These are phyloP conservation scores for Silene latifolia DNA, from an alignment of 148 eudicot genomes.

Conservation along the genomic window DNA sequence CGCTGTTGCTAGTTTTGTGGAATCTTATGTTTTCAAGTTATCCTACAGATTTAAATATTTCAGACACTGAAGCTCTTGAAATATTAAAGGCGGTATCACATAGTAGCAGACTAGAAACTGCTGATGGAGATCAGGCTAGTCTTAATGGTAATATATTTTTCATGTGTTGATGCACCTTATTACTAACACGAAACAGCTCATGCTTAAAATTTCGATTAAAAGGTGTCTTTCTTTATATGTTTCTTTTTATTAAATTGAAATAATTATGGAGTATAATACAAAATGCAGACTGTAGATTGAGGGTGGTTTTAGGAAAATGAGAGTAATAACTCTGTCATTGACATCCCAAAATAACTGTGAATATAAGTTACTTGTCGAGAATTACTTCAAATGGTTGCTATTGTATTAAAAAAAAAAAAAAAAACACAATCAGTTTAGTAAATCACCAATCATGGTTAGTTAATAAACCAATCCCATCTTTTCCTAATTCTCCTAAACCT, in stretches of 20 bases:
- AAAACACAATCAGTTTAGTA: neutral
- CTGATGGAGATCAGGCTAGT: constrained; percentile 35
- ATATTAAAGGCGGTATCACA: constrained; percentile 66
- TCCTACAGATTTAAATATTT: constrained; percentile 52
- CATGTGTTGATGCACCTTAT: neutral
- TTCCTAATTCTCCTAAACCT: neutral
- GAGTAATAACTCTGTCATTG: neutral
- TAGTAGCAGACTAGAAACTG: constrained; percentile 38
- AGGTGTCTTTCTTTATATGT: neutral
- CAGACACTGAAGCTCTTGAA: constrained; percentile 67
- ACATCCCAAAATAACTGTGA: neutral
- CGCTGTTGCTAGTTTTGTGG: neutral
- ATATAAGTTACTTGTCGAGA: neutral
- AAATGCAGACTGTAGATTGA: neutral
- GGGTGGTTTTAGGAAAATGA: neutral
- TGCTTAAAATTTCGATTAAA: neutral
- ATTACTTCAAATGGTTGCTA: no score
- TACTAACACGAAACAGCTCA: neutral
- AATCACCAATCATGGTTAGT: neutral
- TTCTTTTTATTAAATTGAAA: neutral
- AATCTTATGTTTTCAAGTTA: neutral
- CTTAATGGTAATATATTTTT: constrained; percentile 44
- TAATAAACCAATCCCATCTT: neutral
- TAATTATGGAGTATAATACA: neutral
- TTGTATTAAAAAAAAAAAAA: no score